Evolutionary conservation across 768 basidiomycete genomes (phyloP), one percentile per base, ranked within the genome.

Genomic region (Rhizopogon roseolus): DNA sequence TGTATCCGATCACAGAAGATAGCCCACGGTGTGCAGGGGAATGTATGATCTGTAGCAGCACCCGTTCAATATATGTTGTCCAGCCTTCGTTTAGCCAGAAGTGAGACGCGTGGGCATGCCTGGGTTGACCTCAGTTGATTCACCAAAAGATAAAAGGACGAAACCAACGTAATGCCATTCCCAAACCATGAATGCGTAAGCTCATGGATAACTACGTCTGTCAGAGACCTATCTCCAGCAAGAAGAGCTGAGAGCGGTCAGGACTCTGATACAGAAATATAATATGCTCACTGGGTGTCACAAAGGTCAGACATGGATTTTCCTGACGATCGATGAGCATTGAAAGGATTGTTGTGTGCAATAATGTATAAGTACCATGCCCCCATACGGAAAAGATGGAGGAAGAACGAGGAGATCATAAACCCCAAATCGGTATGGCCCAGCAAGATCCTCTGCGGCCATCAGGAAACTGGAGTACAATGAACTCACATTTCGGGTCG

Each of bases 41-140:
- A 61, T 81, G 74, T 8, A 80, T 68, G 29, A 67, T 62, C 34
- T 71, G 68, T 36, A 73, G 71, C 54, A 83, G 66, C 16, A 83
- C 62, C n/a, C 81, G 73, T 65, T 85, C 84, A 22, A 78, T 72
- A 63, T 84, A 85, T 6, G 80, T 82, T 36, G 83, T 84, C 74
- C 77, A 82, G 34, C 81, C 75, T 67, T 81, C 76, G 61, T 79
- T 81, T 22, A 80, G 74, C 74, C 76, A 78, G 60, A 76, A 78
- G 61, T 76, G 73, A 7, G 71, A 64, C n/a, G 73, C 68, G 50
- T 76, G 60, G 4, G 73, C 69, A 48, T 74, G 72, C 1, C 71
- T 77, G 57, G 13, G 43, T 36, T n/a, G 28, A 5, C 17, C 16
- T 29, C 41, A 41, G 39, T 8, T 29, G 50, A 38, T 40, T 51